phyloP scores from a whole-genome alignment of 2,329 filamentous ascomycete species.

The Periglandula ipomoeae region DNA sequence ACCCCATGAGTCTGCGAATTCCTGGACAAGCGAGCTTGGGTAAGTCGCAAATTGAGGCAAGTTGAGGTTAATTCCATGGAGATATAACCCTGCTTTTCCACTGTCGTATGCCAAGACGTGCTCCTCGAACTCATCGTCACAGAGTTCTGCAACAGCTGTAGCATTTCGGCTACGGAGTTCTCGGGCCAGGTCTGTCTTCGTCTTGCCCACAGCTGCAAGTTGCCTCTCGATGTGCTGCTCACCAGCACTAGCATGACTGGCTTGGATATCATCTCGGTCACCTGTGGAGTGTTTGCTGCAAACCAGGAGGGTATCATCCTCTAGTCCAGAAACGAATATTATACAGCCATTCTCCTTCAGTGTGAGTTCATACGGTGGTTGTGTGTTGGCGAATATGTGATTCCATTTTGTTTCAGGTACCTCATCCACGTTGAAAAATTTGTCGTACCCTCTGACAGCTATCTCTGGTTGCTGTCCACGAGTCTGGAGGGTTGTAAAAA shows the following conservation, averaged over 20 bases:
- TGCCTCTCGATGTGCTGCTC: constrained; percentile 77
- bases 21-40: constrained; percentile 70
- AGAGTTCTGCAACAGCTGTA: constrained; percentile 94
- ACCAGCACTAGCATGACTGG: constrained; percentile 78
- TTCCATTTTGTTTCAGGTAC: constrained; percentile 74
- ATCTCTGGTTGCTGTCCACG: constrained; percentile 63
- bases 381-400: constrained; percentile 65
- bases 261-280: constrained; percentile 54
- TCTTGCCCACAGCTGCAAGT: constrained; percentile 67
- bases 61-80: constrained; percentile 95
- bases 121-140: constrained; percentile 93
- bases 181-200: constrained; percentile 65
- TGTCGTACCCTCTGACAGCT: constrained; percentile 85
- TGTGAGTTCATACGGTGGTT: constrained; percentile 87
- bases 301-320: constrained; percentile 84
- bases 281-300: constrained; percentile 99
- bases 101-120: constrained; percentile 85
- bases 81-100: constrained; percentile 78
- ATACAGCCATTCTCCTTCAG: constrained; percentile 99
- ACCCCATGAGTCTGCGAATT: constrained; percentile 86
- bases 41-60: constrained; percentile 87
- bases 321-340: constrained; percentile 88
- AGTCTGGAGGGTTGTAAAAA: constrained; percentile 74
- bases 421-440: constrained; percentile 94
- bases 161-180: constrained; percentile 71